phyloP scores from a whole-genome alignment of 2,329 filamentous ascomycete genomes.

The Diaporthe destruens region DNA sequence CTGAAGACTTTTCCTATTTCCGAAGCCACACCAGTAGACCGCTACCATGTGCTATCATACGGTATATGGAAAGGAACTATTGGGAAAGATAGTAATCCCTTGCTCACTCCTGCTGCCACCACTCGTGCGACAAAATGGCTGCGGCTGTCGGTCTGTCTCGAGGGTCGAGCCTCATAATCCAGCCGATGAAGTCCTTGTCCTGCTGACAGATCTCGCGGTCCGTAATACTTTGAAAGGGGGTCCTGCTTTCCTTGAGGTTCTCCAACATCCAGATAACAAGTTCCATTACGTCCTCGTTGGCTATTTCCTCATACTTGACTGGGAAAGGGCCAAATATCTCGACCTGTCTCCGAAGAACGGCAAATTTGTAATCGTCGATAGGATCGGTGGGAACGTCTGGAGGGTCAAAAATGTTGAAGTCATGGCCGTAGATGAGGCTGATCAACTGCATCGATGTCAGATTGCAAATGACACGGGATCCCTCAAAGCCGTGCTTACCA shows the following conservation, averaged over 20 bases:
- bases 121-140: constrained; percentile 6
- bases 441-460: background rate
- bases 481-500: background rate
- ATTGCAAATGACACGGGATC: background rate
- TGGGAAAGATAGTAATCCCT: too few species aligned
- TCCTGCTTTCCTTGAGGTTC: background rate
- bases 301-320: constrained; percentile 6
- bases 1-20: too few species aligned
- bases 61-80: too few species aligned
- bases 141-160: constrained; percentile 8
- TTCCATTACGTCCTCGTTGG: constrained; percentile 5
- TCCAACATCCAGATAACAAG: constrained; percentile 14
- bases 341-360: background rate
- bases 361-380: constrained; percentile 9
- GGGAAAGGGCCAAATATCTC: constrained; percentile 9
- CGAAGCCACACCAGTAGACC: too few species aligned
- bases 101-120: background rate
- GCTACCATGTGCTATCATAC: too few species aligned
- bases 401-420: constrained; percentile 19
- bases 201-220: background rate
- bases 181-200: constrained; percentile 8
- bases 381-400: background rate
- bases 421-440: constrained; percentile 4
- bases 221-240: constrained; percentile 4
- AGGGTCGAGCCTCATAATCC: constrained; percentile 4